phyloP scores from a whole-genome alignment of 345 rosid genomes.

The Pugionium cornutum region DNA sequence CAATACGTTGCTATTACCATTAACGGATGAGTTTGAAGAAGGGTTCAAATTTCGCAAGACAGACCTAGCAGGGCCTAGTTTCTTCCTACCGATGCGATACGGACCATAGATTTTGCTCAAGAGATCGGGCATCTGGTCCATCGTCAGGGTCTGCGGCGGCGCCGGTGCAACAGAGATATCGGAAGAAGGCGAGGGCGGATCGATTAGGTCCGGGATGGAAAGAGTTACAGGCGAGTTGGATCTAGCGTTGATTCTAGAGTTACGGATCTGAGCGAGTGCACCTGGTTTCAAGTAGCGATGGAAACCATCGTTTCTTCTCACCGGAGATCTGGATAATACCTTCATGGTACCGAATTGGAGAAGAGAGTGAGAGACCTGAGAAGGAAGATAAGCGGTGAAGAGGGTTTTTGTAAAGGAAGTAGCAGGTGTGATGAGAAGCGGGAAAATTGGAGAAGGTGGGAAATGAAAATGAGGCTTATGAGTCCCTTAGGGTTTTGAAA shows the following conservation, averaged over 20 bases:
- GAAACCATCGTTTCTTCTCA: slow-evolving; percentile 41
- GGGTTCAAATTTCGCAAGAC: slow-evolving; percentile 31
- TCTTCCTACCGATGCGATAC: slow-evolving; percentile 50
- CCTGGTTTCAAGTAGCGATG: slow-evolving; percentile 62
- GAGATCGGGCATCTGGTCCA: slow-evolving; percentile 48
- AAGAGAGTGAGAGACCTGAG: background rate
- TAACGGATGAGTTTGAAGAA: slow-evolving; percentile 28
- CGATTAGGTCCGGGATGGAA: background rate
- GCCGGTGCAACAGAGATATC: background rate
- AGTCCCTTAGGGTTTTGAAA: slow-evolving; percentile 29
- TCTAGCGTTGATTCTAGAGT: slow-evolving; percentile 56
- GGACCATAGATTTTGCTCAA: slow-evolving; percentile 46
- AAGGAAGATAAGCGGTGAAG: background rate
- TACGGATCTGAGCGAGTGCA: slow-evolving; percentile 56
- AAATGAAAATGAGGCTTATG: background rate
- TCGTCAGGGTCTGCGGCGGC: slow-evolving; percentile 10
- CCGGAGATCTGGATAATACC: slow-evolving; percentile 37
- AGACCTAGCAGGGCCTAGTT: slow-evolving; percentile 53
- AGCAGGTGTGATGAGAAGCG: slow-evolving; percentile 42
- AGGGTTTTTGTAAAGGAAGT: slow-evolving; percentile 26
- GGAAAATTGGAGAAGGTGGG: slow-evolving; percentile 45
- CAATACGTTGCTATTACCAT: slow-evolving; percentile 33
- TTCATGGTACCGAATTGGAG: slow-evolving; percentile 34
- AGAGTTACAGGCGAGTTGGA: slow-evolving; percentile 8
- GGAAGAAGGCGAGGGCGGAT: slow-evolving; percentile 7